phyloP scores from a whole-genome alignment of 208 protist species.

The Lotmaria passim region DNA sequence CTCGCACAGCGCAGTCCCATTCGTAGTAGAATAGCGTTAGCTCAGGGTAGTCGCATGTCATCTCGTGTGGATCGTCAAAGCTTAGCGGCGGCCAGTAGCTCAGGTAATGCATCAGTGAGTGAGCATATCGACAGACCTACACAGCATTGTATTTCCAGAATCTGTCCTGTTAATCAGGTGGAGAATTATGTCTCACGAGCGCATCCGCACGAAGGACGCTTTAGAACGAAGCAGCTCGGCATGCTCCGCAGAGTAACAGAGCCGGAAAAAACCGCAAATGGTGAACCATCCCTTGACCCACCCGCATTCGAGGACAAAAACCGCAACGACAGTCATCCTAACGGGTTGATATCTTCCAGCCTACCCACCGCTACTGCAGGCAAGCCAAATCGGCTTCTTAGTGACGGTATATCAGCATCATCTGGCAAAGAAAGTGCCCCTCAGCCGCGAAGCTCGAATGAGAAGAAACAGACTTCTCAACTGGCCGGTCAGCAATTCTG shows the following conservation, averaged over 20 bases:
- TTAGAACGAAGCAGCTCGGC: not conserved
- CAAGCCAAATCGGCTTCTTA: not conserved
- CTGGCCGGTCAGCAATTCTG: not conserved
- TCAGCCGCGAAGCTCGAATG: not conserved
- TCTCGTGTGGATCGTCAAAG: not conserved
- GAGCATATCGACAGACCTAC: not conserved
- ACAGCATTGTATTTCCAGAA: not conserved
- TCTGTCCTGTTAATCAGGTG: not conserved
- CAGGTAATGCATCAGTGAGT: not conserved
- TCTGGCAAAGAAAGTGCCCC: not conserved
- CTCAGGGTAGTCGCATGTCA: constrained; percentile 2
- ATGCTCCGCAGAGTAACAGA: not conserved
- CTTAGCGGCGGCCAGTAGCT: not conserved
- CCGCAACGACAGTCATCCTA: not conserved
- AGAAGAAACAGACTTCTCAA: too few relatives aligned
- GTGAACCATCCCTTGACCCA: not conserved
- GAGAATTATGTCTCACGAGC: not conserved
- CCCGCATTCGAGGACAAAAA: constrained; percentile 4
- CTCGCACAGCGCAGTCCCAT: not conserved
- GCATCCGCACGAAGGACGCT: not conserved
- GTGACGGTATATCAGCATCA: too few relatives aligned
- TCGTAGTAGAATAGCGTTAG: constrained; percentile 3
- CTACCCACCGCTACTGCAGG: not conserved
- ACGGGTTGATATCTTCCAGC: not conserved
- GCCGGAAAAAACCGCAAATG: not conserved